These are phyloP conservation scores for Mayamaea pseudoterrestris DNA, from an alignment of 108 stramenopile genomes.

Conservation along the genomic window DNA sequence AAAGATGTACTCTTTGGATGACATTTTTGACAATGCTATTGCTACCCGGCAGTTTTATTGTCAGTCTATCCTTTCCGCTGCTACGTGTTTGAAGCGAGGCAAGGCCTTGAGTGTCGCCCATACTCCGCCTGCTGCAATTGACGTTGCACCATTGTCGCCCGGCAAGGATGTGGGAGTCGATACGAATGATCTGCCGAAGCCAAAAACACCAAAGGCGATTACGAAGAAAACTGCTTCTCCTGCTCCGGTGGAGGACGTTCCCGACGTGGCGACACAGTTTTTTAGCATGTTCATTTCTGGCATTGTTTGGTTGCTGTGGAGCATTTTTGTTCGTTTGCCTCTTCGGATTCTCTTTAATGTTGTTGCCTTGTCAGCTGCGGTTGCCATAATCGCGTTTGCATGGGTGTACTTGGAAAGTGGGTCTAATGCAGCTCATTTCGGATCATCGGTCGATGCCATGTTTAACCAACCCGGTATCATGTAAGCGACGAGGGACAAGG, in stretches of 20 bases:
- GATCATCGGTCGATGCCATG: no score
- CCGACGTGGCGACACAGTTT: slow-evolving; percentile 40
- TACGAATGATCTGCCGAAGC: slow-evolving; percentile 9
- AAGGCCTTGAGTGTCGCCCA: background rate
- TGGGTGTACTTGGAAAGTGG: slow-evolving; percentile 10
- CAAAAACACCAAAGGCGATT: background rate
- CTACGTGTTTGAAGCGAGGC: slow-evolving; percentile 28
- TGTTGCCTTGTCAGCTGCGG: slow-evolving; percentile 3
- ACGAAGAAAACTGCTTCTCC: slow-evolving; percentile 5
- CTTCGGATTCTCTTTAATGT: slow-evolving; percentile 20
- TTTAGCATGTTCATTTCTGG: slow-evolving; percentile 33
- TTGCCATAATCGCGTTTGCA: background rate
- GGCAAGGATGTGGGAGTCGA: slow-evolving; percentile 8
- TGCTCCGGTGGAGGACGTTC: slow-evolving; percentile 17
- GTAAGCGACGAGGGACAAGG: no score
- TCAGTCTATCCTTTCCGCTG: slow-evolving; percentile 39
- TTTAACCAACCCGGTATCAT: no score
- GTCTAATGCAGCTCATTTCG: no score
- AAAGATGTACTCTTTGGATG: slow-evolving; percentile 56
- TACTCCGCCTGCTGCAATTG: slow-evolving; percentile 1
- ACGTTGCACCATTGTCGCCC: slow-evolving; percentile 1
- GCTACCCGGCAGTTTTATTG: slow-evolving; percentile 64
- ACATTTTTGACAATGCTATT: slow-evolving; percentile 61
- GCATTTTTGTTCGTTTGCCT: slow-evolving; percentile 29
- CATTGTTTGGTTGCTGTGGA: slow-evolving; percentile 33